Base-by-base conservation (phyloP, 768 basidiomycete genomes). In the Rickenella mellea region DNA sequence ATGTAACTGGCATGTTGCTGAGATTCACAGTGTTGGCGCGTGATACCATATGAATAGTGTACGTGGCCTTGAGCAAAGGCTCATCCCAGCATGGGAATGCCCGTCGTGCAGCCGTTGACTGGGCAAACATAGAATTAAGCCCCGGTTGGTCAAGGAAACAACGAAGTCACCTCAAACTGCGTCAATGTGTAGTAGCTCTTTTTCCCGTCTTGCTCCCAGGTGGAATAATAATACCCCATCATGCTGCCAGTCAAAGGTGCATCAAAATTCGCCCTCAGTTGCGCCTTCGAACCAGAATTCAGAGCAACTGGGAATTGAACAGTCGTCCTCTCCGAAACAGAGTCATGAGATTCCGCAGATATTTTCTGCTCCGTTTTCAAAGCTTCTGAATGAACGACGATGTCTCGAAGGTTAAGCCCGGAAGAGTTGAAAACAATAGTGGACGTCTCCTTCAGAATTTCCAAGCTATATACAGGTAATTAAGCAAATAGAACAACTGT, bases 41-140 rank as follows among this genome's bases (percentile, higher is more conserved):
- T n/a, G 89, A 87, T 53, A 93, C 70, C 70, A 93, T 68, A 11
- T 80, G 82, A 45, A 91, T 65, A 0, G 72, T 54, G 56, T 83
- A 87, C 2, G 82, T 90, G 0, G 91, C 83, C 60, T 97, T 97
- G 51, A 93, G 69, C 27, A 77, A 69, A 12, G 93, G 94, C 56
- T 96, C 92, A 56, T 96, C 93, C 87, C 88, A 94, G 65, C 83
- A 88, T 21, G 87, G 87, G 59, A 89, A 86, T 5, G 83, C 77
- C 30, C 76, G 72, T 39, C 92, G 69, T 7, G 93, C 92, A 45
- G 80, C 80, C 29, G 87, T 94, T 28, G 92, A 80, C 82, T 94
- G 17, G 6, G 17, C 28, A 17, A 37, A 27, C 11, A 17, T 17
- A 6, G 8, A 43, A 39, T 21, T 5, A 49, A 12, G 26, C 7